A percentile compares a stretch with the other conserved stretches of the same genome.
Evolutionary conservation across 163 green algal species (phyloP).

Genomic region (Chlamydomonas reinhardtii): DNA sequence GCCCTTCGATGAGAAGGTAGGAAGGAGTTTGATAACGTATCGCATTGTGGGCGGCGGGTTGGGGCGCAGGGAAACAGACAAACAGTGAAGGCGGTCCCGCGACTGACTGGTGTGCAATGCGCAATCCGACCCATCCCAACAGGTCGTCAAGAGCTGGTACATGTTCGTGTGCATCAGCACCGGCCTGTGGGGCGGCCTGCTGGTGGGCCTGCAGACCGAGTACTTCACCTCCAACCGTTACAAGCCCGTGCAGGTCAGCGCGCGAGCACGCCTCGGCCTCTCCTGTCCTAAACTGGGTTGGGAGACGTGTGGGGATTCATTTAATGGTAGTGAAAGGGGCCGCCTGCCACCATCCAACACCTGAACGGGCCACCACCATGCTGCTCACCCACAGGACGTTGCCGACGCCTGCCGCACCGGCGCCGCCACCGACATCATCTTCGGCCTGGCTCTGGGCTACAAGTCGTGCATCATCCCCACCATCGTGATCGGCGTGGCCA

Average conservation of each 20-base stretch:
- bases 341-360: no score
- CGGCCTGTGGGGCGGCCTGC: constrained; percentile 96
- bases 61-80: no score
- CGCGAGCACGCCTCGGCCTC: no score
- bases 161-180: constrained; percentile 94
- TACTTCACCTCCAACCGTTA: constrained; percentile 99
- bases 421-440: constrained; percentile 99
- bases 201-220: constrained; percentile 98
- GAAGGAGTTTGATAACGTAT: no score
- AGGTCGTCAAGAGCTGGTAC: constrained; percentile 82
- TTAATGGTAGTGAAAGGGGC: no score
- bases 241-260: constrained; percentile 82
- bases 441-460: constrained; percentile 98
- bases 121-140: no score
- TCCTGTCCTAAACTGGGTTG: no score
- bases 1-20: constrained; percentile 66
- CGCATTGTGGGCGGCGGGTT: no score
- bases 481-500: constrained; percentile 92
- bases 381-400: constrained; percentile 81
- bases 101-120: no score
- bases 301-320: no score
- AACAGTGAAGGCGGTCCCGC: no score
- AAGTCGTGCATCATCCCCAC: constrained; percentile 97
- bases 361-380: no score
- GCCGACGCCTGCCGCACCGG: constrained; percentile 97